These are phyloP conservation scores for Hypoxylon sp. DNA, from an alignment of 2,329 filamentous ascomycete genomes.

Conservation along the genomic window DNA sequence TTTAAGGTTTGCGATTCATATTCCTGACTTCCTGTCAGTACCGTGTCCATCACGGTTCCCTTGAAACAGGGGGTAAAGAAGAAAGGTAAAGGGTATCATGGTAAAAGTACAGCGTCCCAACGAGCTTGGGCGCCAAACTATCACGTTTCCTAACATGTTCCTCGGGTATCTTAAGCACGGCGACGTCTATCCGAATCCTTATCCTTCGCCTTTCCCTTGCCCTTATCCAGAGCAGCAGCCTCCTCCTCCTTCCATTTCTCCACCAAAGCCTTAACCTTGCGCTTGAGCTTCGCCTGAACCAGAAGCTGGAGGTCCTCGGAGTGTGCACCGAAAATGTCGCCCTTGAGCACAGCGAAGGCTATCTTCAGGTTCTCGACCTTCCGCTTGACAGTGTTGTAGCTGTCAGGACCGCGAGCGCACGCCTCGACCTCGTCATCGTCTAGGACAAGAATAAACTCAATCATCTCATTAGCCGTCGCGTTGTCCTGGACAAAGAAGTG, in stretches of 20 bases:
- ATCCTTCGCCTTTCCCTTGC: conserved; percentile 11
- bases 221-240: background rate
- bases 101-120: background rate
- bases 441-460: background rate
- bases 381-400: background rate
- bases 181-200: background rate
- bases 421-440: conserved; percentile 11
- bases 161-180: background rate
- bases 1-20: background rate
- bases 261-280: background rate
- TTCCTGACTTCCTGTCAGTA: background rate
- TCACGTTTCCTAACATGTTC: background rate
- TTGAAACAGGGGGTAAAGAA: background rate
- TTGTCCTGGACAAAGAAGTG: background rate
- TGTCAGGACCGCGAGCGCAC: background rate
- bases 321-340: background rate
- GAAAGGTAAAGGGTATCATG: background rate
- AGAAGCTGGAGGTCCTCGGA: background rate
- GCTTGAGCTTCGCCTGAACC: background rate
- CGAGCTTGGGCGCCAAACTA: background rate
- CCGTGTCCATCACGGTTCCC: background rate
- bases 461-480: background rate
- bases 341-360: background rate
- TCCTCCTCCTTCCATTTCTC: conserved; percentile 14
- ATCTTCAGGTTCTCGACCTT: background rate